These are phyloP conservation scores for Candida coquimbonensis DNA, from an alignment of 805 yeast species.

Conservation along the genomic window DNA sequence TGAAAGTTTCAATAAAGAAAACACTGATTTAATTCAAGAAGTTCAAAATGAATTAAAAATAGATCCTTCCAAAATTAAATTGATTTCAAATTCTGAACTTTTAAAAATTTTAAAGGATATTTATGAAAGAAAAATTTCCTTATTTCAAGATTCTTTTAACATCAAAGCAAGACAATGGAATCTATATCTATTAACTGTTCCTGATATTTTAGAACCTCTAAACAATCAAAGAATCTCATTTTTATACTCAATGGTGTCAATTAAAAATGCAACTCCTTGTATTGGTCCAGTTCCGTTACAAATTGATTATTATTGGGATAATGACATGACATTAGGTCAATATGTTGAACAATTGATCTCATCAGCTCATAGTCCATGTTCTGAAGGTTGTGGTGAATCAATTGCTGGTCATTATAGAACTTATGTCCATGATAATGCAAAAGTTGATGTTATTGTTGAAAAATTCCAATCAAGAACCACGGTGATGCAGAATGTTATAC, in stretches of 20 bases:
- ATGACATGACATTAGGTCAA: constrained; percentile 85
- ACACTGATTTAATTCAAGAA: constrained; percentile 12
- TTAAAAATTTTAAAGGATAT: constrained; percentile 26
- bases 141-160: constrained; percentile 25
- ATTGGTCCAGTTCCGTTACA: constrained; percentile 81
- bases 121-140: constrained; percentile 24
- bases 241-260: constrained; percentile 74
- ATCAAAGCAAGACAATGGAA: constrained; percentile 59
- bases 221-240: constrained; percentile 75
- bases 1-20: constrained; percentile 13
- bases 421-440: constrained; percentile 84
- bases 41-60: constrained; percentile 21
- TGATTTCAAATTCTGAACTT: constrained; percentile 23
- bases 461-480: constrained; percentile 47
- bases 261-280: constrained; percentile 85
- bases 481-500: constrained; percentile 57
- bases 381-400: constrained; percentile 73
- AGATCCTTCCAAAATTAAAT: constrained; percentile 4
- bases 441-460: constrained; percentile 72
- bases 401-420: constrained; percentile 72
- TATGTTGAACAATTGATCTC: constrained; percentile 73
- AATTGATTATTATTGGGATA: constrained; percentile 85
- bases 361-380: constrained; percentile 61
- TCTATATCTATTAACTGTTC: constrained; percentile 40
- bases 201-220: constrained; percentile 60